Base-by-base conservation (phyloP, 2,329 filamentous ascomycete species). In the Paracamarosporium sp. region DNA sequence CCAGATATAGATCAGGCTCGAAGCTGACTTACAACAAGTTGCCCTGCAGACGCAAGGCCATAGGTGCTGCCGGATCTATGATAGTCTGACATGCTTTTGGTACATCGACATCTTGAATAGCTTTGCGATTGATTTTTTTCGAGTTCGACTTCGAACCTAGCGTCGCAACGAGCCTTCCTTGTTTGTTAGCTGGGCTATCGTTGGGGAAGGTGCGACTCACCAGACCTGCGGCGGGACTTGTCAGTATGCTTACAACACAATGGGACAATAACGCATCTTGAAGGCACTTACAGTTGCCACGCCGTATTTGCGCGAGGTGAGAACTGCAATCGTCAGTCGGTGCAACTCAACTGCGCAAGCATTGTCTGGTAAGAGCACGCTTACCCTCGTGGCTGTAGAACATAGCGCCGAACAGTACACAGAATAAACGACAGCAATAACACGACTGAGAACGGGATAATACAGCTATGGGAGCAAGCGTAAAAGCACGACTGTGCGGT, bases 381-480 rank as follows among this genome's bases (percentile, higher is more conserved):
- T 73, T 81, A 95, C 94, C 92, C 79, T 97, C 93, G 79, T 97
- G 92, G 69, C 91, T 96, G 80, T 97, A 98, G 75, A 97, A 97
- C 93, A 97, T 97, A 66, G 33, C 75, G 69, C 45, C 22, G 59
- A 38, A 38, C 63, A 55, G 57, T 50, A 64, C 56, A 59, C 51
- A 45, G 48, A 47, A 60, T n/a, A 38, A 50, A 48, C 4, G 28
- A 51, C 3, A 13, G 31, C 7, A 28, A 22, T 8, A 33, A 40
- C 48, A 24, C 33, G 43, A 27, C 33, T n/a, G 25, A 33, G 52
- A 55, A 55, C 12, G 17, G 6, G 24, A 33, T 28, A 27, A 28
- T 30, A 17, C 13, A n/a, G 27, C 17, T 20, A 13, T 15, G 5
- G 8, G 12, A 8, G 50, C 12, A 53, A 36, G 13, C 27, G 22